Evolutionary conservation across 1,139 yeast genomes (phyloP), one percentile per base, ranked within the genome.

Genomic region (Scheffersomyces parashehatae): DNA sequence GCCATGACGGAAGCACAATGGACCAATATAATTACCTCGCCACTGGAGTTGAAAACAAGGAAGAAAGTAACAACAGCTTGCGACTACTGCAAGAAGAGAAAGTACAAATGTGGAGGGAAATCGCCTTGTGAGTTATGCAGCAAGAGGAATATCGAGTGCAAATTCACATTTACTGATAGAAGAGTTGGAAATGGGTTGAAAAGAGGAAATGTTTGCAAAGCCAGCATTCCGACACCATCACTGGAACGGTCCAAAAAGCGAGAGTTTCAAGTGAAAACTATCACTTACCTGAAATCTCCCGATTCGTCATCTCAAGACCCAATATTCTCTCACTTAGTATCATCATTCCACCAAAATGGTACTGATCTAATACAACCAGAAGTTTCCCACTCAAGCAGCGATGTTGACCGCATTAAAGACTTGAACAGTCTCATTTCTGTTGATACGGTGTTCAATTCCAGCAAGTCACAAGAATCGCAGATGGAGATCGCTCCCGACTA

Each of bases 11-110:
- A 31, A 14, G 16, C 24, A 2, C 24, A 31, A 31, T 31, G 34
- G 34, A 8, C 34, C 24, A 31, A 31, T 31, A 31, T 31, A 13
- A 14, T 31, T 5, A 31, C 34, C 3, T 31, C 34, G 4, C 34
- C 34, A 13, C 34, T 13, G 34, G 20, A 5, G n/a, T 31, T 31
- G 34, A 31, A 31, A n/a, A 14, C n/a, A 24, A 51, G 69, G 41
- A 64, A 62, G 39, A 65, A 65, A 40, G 70, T 68, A 4, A 67
- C 74, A 2, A 60, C 67, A 29, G 77, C 77, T 29, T 71, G 77
- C 52, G 73, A 68, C 46, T 56, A 55, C 29, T 71, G 77, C 51
- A 70, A 69, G 51, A 62, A 62, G 40, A 51, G 73, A 39, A 71
- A 71, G 48, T 68, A 63, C 40, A 72, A 65, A 54, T 29, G 55